These are phyloP conservation scores for Edaphochlamys debaryana DNA, from an alignment of 139 green algal genomes.

Conservation along the genomic window DNA sequence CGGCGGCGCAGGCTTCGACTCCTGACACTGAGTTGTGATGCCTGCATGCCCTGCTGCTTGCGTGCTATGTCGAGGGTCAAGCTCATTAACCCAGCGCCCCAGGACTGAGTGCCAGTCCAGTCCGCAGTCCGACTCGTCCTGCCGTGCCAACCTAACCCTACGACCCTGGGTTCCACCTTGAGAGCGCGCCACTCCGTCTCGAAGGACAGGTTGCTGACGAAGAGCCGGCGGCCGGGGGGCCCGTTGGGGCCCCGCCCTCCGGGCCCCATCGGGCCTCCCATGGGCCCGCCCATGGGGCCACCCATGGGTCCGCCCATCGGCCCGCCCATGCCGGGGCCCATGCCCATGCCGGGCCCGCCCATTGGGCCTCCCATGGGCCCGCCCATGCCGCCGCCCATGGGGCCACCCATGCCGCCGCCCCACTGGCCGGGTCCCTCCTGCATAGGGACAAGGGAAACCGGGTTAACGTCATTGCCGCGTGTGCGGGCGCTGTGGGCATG, in stretches of 20 bases:
- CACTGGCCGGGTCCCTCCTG: slow-evolving; percentile 25
- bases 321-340: neutral
- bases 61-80: too few relatives aligned
- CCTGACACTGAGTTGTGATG: too few relatives aligned
- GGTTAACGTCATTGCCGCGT: too few relatives aligned
- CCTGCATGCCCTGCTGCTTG: too few relatives aligned
- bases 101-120: too few relatives aligned
- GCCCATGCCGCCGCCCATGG: too few relatives aligned
- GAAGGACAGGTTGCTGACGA: slow-evolving; percentile 76
- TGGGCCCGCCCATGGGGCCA: neutral
- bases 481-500: too few relatives aligned
- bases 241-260: slow-evolving; percentile 9
- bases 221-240: slow-evolving; percentile 61
- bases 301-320: slow-evolving; percentile 11
- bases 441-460: neutral
- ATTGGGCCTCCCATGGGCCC: slow-evolving; percentile 5
- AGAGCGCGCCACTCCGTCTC: slow-evolving; percentile 41
- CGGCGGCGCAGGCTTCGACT: too few relatives aligned
- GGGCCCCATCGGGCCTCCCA: slow-evolving; percentile 4
- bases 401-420: slow-evolving; percentile 3
- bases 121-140: too few relatives aligned
- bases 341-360: slow-evolving; percentile 26
- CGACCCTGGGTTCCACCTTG: slow-evolving; percentile 32
- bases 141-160: too few relatives aligned
- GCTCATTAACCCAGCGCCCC: too few relatives aligned